A percentile compares a stretch with the other conserved stretches of the same genome.
These are phyloP conservation scores for Pseudogymnoascus sp. DNA, from an alignment of 2,329 filamentous ascomycete genomes.

Conservation along the genomic window DNA sequence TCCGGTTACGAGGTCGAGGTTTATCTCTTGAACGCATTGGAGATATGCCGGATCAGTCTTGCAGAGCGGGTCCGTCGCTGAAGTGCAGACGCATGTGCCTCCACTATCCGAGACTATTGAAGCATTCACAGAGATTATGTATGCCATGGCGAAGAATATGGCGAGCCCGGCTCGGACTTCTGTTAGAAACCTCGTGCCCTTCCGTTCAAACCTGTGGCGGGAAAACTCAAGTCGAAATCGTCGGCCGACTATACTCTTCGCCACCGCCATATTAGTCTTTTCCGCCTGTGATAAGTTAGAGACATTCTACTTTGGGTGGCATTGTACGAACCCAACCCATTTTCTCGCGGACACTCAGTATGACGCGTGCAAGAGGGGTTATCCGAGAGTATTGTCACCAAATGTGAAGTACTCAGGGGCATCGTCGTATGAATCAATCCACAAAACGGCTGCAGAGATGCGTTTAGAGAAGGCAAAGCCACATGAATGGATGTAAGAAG, in stretches of 20 bases:
- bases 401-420: neutral
- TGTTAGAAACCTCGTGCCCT: slow-evolving; percentile 70
- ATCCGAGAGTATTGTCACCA: neutral
- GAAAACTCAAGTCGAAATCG: slow-evolving; percentile 77
- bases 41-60: slow-evolving; percentile 49
- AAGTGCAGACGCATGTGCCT: slow-evolving; percentile 67
- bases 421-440: neutral
- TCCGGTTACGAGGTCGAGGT: slow-evolving; percentile 68
- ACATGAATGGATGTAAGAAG: neutral
- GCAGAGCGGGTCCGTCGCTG: slow-evolving; percentile 45
- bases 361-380: neutral
- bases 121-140: slow-evolving; percentile 54
- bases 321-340: neutral
- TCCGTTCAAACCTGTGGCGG: slow-evolving; percentile 50
- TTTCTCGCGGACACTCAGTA: neutral
- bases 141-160: slow-evolving; percentile 62
- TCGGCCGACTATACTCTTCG: slow-evolving; percentile 55
- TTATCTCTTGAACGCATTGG: slow-evolving; percentile 47
- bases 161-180: slow-evolving; percentile 77
- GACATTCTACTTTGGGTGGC: neutral
- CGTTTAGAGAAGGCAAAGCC: neutral
- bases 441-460: neutral
- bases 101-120: slow-evolving; percentile 32
- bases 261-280: slow-evolving; percentile 36
- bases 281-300: neutral